Conservation (phyloP, 768 basidiomycete genomes). For the Tulasnella sp. region DNA sequence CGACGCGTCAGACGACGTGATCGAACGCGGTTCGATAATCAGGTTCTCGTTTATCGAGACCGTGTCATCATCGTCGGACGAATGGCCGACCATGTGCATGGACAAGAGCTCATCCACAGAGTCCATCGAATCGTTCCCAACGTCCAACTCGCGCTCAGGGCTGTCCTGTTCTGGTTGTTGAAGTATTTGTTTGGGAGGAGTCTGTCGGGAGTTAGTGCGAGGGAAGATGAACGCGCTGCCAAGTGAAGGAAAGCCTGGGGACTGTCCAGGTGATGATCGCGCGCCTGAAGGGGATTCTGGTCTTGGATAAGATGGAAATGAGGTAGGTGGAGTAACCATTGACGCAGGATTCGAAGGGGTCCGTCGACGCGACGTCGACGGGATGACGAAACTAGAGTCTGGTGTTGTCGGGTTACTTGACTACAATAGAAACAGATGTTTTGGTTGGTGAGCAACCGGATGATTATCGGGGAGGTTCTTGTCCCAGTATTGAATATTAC, state of each 20-base stretch:
- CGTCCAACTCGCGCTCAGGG: not conserved
- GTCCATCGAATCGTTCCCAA: slow-evolving; percentile 4
- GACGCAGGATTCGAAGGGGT: slow-evolving; percentile 12
- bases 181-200: not conserved
- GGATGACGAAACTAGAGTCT: no score
- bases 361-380: not conserved
- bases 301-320: not conserved
- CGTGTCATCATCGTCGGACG: not conserved
- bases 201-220: not conserved
- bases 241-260: not conserved
- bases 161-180: not conserved
- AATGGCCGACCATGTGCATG: not conserved
- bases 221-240: slow-evolving; percentile 1
- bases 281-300: not conserved
- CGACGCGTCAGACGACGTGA: not conserved
- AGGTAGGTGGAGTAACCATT: not conserved
- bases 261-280: not conserved
- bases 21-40: not conserved
- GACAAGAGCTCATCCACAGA: slow-evolving; percentile 6
- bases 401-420: no score
- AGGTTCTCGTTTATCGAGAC: not conserved
- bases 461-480: not conserved
- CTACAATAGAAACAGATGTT: not conserved
- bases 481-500: not conserved
- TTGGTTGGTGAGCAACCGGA: no score